Evolutionary conservation across 2,329 filamentous ascomycete genomes (phyloP).

Genomic region (Aspergillus fijiensis): DNA sequence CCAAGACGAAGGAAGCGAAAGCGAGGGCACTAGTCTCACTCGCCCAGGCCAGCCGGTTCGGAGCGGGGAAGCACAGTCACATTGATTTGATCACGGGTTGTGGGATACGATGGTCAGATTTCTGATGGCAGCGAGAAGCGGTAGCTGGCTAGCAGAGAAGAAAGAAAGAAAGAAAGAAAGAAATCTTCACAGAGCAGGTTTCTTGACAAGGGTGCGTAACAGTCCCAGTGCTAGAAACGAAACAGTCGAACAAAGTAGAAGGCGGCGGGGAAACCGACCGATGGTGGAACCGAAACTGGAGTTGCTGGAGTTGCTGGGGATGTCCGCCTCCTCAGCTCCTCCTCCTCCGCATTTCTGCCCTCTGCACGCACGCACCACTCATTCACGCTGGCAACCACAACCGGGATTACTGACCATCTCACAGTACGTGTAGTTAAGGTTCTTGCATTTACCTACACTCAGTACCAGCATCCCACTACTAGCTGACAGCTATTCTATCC

Average conservation of each 20-base stretch:
- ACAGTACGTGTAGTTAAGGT: too few relatives aligned
- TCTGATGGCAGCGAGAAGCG: too few relatives aligned
- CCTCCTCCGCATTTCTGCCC: neutral
- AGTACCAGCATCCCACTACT: neutral
- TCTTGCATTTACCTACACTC: too few relatives aligned
- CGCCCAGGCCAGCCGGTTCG: neutral
- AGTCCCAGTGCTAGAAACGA: neutral
- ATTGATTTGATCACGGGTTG: neutral
- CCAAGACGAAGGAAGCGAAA: conserved; percentile 3
- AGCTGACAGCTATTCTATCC: neutral
- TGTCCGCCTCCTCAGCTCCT: too few relatives aligned
- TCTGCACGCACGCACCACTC: neutral
- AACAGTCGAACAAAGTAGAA: neutral
- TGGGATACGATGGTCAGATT: neutral
- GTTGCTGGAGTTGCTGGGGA: neutral
- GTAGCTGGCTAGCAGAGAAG: neutral
- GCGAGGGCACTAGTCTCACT: neutral
- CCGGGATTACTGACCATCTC: too few relatives aligned
- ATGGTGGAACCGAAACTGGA: conserved; percentile 4
- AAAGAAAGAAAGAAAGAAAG: too few relatives aligned
- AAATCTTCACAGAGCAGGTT: too few relatives aligned
- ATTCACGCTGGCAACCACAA: neutral
- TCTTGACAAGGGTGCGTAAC: too few relatives aligned
- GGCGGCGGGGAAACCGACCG: neutral
- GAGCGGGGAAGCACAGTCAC: conserved; percentile 1